Percentiles rank a stretch among this genome's conserved stretches.
phyloP scores from a whole-genome alignment of 2,329 filamentous ascomycete genomes.

The Chalara sp. region DNA sequence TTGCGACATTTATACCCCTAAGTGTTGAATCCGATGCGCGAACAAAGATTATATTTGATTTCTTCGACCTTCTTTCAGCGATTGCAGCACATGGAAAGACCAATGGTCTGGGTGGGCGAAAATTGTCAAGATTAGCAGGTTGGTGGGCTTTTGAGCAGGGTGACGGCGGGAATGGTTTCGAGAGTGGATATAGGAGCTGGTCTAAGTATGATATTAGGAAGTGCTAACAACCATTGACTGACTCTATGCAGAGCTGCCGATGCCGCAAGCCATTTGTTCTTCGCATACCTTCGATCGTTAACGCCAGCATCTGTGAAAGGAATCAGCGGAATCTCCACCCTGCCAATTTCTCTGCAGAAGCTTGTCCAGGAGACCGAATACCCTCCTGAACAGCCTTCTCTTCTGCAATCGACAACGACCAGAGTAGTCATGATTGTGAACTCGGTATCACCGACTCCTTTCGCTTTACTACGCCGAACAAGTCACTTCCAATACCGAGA shows the following conservation, averaged over 20 bases:
- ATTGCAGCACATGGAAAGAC: conserved; percentile 88
- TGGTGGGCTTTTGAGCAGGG: conserved; percentile 98
- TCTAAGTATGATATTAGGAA: conserved; percentile 48
- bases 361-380: conserved; percentile 91
- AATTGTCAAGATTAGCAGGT: conserved; percentile 88
- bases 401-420: conserved; percentile 75
- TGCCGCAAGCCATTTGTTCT: conserved; percentile 94
- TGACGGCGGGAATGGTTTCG: conserved; percentile 85
- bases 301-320: conserved; percentile 67
- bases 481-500: conserved; percentile 96
- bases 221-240: too few relatives aligned
- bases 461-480: conserved; percentile 79
- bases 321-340: conserved; percentile 70
- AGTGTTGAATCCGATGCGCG: conserved; percentile 83
- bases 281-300: conserved; percentile 88
- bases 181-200: conserved; percentile 90
- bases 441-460: conserved; percentile 88
- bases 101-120: conserved; percentile 88
- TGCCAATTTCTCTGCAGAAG: conserved; percentile 87
- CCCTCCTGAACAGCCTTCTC: conserved; percentile 69
- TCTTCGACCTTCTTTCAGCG: conserved; percentile 88
- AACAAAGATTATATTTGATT: conserved; percentile 87
- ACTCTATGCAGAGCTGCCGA: conserved; percentile 66
- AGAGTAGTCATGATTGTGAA: conserved; percentile 97
- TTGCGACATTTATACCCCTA: conserved; percentile 92